Conservation (phyloP, 805 yeast species). For the Wickerhamomyces hampshirensis region DNA sequence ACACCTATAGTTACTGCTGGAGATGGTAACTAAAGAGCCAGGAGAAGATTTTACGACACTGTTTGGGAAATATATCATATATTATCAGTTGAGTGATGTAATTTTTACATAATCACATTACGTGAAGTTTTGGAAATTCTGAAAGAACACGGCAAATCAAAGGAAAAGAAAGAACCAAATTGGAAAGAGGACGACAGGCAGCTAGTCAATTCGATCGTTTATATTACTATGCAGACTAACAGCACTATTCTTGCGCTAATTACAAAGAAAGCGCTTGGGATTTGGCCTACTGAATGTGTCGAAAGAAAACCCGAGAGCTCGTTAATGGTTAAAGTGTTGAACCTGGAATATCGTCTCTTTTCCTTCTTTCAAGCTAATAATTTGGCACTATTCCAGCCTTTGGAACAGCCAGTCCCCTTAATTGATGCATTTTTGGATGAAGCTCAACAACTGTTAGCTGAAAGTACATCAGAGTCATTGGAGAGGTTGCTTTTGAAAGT, state of each 20-base stretch:
- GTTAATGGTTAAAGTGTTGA: conserved; percentile 1
- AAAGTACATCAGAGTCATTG: background rate
- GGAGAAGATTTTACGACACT: too few species aligned
- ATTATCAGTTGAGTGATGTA: too few species aligned
- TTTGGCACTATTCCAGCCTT: background rate
- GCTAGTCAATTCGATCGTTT: too few species aligned
- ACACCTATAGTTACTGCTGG: too few species aligned
- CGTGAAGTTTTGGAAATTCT: too few species aligned
- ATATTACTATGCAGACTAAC: background rate
- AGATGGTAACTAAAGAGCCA: too few species aligned
- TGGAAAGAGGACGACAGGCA: too few species aligned
- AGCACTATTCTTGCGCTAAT: background rate
- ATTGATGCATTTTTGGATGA: background rate
- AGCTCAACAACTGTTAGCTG: background rate
- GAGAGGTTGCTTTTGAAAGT: background rate
- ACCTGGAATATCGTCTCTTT: conserved; percentile 3
- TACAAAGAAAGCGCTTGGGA: background rate
- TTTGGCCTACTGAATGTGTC: background rate
- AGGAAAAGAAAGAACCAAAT: too few species aligned
- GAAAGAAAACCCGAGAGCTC: background rate
- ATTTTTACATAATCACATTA: too few species aligned
- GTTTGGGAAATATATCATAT: too few species aligned
- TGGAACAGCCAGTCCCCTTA: background rate
- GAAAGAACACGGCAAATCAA: too few species aligned
- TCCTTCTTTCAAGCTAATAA: background rate